A percentile compares a stretch with the other conserved stretches of the same genome.
These are phyloP conservation scores for Solanum infundibuliforme DNA, from an alignment of 257 asterid genomes.

Conservation along the genomic window DNA sequence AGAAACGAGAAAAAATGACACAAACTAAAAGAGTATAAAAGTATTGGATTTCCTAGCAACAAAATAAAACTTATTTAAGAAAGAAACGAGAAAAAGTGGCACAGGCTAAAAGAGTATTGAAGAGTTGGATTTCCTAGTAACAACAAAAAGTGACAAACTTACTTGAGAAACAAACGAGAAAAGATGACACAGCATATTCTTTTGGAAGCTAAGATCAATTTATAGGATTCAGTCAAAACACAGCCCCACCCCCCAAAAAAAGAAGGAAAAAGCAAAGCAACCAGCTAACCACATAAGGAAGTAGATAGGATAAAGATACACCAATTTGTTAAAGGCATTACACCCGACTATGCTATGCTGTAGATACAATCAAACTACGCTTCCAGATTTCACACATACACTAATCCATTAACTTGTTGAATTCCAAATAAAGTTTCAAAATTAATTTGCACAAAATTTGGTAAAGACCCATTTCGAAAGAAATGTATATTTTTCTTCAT, in stretches of 20 bases:
- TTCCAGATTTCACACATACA: neutral
- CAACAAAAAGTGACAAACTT: neutral
- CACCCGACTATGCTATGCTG: neutral
- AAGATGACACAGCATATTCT: neutral
- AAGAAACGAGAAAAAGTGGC: neutral
- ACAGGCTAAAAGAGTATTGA: neutral
- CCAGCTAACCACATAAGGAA: neutral
- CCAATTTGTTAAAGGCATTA: neutral
- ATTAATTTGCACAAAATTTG: neutral
- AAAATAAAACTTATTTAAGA: neutral
- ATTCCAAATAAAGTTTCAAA: neutral
- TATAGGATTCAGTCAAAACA: neutral
- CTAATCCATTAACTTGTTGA: neutral
- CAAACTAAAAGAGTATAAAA: neutral
- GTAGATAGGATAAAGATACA: neutral
- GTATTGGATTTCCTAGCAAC: neutral
- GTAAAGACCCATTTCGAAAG: neutral
- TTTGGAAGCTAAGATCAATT: neutral
- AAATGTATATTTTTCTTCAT: neutral
- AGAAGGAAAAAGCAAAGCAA: neutral
- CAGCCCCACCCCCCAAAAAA: neutral
- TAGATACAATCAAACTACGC: neutral
- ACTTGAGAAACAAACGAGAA: neutral
- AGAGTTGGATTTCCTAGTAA: neutral
- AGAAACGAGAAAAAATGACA: neutral